Evolutionary conservation across 345 rosid genomes (phyloP).

Genomic region (Eucalyptus urophylla): DNA sequence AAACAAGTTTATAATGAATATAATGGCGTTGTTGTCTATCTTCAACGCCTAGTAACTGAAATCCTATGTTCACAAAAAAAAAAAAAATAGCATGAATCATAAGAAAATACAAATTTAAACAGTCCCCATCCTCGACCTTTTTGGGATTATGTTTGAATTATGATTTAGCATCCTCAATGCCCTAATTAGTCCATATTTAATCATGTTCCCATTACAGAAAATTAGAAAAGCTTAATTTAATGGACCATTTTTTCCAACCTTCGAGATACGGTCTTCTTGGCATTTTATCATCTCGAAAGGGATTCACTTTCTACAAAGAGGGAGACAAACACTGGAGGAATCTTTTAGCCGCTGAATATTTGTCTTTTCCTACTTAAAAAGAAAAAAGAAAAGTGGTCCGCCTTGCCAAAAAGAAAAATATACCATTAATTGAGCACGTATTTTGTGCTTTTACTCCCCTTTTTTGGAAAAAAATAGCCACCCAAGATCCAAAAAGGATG

Average conservation of each 20-base stretch:
- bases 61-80: background rate
- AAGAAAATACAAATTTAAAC: background rate
- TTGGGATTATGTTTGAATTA: background rate
- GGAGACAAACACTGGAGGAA: background rate
- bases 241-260: background rate
- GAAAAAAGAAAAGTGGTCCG: background rate
- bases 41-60: accelerated
- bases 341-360: background rate
- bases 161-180: background rate
- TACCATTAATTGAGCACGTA: background rate
- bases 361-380: background rate
- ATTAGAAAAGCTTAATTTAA: background rate
- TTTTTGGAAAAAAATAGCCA: background rate
- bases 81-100: background rate
- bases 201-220: background rate
- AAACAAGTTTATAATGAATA: background rate
- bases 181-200: background rate
- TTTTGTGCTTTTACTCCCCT: background rate
- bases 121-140: background rate
- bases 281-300: background rate
- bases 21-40: accelerated
- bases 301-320: background rate
- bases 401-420: background rate
- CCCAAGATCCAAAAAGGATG: background rate
- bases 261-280: background rate